Evolutionary conservation across 495 filamentous ascomycete genomes (phyloP).

Genomic region (Tuber magnatum): DNA sequence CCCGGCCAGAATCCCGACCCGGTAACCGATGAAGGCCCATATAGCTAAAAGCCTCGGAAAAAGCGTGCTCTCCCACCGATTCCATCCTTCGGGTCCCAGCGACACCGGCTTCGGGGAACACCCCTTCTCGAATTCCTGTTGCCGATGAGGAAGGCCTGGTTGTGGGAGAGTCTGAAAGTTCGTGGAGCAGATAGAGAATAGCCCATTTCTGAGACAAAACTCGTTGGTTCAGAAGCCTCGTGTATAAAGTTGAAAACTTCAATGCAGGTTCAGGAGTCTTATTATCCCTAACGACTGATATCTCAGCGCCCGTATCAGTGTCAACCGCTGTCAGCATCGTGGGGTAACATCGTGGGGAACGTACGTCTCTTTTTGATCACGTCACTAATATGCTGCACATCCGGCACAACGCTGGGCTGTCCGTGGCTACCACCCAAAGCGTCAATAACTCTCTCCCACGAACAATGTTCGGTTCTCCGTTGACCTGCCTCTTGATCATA

Average conservation of each 20-base stretch:
- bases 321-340: conserved; percentile 3
- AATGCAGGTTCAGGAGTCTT: conserved; percentile 75
- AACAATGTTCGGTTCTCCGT: conserved; percentile 12
- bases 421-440: conserved; percentile 19
- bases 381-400: conserved; percentile 85
- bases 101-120: conserved; percentile 16
- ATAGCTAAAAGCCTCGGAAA: conserved; percentile 37
- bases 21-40: conserved; percentile 41
- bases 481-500: conserved; percentile 48
- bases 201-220: conserved; percentile 95
- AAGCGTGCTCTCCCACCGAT: conserved; percentile 24
- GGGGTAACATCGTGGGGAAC: not conserved
- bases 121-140: conserved; percentile 14
- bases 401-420: conserved; percentile 45
- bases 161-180: conserved; percentile 60
- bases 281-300: conserved; percentile 60
- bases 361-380: conserved; percentile 73
- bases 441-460: conserved; percentile 10
- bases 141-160: conserved; percentile 44
- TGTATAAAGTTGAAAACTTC: conserved; percentile 80
- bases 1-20: conserved; percentile 26
- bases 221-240: conserved; percentile 74
- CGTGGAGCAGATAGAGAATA: conserved; percentile 82
- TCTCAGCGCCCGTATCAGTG: conserved; percentile 6
- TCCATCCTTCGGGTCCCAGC: not conserved